Conservation (phyloP, 495 filamentous ascomycete genomes). For the Talaromyces stipitatus region DNA sequence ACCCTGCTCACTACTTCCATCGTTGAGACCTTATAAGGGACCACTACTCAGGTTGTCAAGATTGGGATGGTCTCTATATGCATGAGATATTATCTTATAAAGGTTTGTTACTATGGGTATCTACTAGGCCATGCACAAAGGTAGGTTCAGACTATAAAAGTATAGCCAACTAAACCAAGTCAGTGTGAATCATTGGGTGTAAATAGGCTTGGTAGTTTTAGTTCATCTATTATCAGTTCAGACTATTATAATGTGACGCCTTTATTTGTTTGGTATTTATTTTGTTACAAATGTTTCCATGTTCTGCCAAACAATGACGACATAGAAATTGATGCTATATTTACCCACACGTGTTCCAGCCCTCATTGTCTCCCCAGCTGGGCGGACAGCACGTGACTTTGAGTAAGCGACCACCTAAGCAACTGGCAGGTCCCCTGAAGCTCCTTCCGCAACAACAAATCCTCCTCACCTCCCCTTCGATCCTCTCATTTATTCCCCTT, state of each 20-base stretch:
- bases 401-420: constrained; percentile 7
- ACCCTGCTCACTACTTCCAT: background rate
- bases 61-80: background rate
- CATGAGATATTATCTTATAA: background rate
- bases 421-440: constrained; percentile 7
- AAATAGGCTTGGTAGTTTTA: background rate
- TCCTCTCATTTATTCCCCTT: constrained; percentile 3
- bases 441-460: constrained; percentile 7
- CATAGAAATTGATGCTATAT: background rate
- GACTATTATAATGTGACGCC: too few relatives aligned
- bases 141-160: background rate
- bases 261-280: too few relatives aligned
- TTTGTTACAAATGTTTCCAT: background rate
- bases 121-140: background rate
- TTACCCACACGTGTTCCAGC: constrained; percentile 2
- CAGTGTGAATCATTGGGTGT: too few relatives aligned
- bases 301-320: background rate
- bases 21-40: background rate
- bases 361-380: background rate
- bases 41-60: background rate
- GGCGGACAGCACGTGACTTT: constrained; percentile 1
- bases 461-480: background rate
- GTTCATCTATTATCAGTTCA: background rate
- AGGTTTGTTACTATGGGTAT: background rate
- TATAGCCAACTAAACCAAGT: too few relatives aligned